Evolutionary conservation across 2,329 filamentous ascomycete species (phyloP).

Genomic region (Aspergillus bombycis): DNA sequence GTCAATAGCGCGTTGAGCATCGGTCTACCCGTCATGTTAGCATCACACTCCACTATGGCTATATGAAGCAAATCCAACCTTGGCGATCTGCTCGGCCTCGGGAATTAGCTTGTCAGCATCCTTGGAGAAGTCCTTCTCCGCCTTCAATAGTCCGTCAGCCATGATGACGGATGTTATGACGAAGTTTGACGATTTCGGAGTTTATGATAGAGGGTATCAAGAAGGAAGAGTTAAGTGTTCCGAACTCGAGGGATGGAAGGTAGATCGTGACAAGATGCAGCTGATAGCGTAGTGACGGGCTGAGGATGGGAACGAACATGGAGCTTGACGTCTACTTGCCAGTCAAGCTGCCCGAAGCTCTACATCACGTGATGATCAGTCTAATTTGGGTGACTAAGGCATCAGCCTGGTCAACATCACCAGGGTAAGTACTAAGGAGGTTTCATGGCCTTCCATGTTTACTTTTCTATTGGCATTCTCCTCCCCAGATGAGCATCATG

Average conservation of each 20-base stretch:
- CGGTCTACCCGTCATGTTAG: constrained; percentile 46
- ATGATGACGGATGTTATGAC: constrained; percentile 55
- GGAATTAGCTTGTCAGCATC: constrained; percentile 90
- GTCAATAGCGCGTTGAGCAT: constrained; percentile 86
- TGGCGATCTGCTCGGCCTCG: constrained; percentile 85
- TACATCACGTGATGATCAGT: constrained; percentile 30
- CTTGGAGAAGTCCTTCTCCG: constrained; percentile 98
- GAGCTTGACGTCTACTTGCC: constrained; percentile 20
- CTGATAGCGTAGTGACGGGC: constrained; percentile 6
- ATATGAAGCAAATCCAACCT: constrained; percentile 58
- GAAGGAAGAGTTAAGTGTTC: constrained; percentile 4
- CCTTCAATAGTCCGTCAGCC: constrained; percentile 83
- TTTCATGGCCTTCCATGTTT: neutral
- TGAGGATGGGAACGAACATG: constrained; percentile 17
- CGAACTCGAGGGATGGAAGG: constrained; percentile 6
- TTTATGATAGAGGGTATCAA: neutral
- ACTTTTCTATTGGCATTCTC: neutral
- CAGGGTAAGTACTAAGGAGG: neutral
- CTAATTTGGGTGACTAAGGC: neutral
- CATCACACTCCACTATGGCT: neutral
- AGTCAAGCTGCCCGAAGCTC: constrained; percentile 34
- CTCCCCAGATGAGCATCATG: neutral
- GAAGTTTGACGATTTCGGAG: constrained; percentile 15
- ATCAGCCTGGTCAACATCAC: neutral
- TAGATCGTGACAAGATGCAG: constrained; percentile 17